Evolutionary conservation across 768 basidiomycete species (phyloP), one percentile per base, ranked within the genome.

Genomic region (Dacryopinax primogenitus): DNA sequence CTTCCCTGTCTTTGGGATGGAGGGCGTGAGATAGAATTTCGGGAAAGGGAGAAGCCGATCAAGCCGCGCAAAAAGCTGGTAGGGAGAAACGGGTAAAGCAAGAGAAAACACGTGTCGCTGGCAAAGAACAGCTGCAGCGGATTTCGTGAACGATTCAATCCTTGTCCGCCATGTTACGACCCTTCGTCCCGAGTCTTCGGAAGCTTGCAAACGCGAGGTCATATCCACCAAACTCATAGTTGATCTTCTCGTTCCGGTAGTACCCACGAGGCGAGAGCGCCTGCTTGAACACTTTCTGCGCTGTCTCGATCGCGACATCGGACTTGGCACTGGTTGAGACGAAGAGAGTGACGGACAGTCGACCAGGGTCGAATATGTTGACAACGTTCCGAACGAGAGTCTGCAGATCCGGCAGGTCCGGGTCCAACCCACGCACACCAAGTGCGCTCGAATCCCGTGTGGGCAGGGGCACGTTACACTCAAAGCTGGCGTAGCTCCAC

Each of bases 401-500:
- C 70, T 83, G 79, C 47, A 98, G 77, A 74, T 91, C 86, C 30
- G 91, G 92, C 41, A 89, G 82, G 33, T 35, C 62, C n/a, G 51
- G 45, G 23, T 18, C 37, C 21, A 39, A 33, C 62, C 21, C 34
- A 15, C 64, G 45, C 21, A 35, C 33, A 47, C 28, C 65, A 33
- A 58, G 39, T 58, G 28, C 32, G 62, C 51, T 58, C 13, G 51
- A 58, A 26, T 58, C 51, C 26, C 51, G 51, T 13, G 26, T 51
- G 2, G 74, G 72, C 21, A 76, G 65, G 2, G 91, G 91, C n/a
- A 96, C 84, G 76, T 99, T 99, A 78, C 92, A 95, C 77, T 99
- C 96, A 78, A 99, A 98, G 71, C 89, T 92, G 68, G 96, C 96
- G 75, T 96, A 99, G 51, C 93, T 96, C 89, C 92, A 98, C 65